Base-by-base conservation (phyloP, 148 eudicot genomes). In the Simmondsia chinensis region DNA sequence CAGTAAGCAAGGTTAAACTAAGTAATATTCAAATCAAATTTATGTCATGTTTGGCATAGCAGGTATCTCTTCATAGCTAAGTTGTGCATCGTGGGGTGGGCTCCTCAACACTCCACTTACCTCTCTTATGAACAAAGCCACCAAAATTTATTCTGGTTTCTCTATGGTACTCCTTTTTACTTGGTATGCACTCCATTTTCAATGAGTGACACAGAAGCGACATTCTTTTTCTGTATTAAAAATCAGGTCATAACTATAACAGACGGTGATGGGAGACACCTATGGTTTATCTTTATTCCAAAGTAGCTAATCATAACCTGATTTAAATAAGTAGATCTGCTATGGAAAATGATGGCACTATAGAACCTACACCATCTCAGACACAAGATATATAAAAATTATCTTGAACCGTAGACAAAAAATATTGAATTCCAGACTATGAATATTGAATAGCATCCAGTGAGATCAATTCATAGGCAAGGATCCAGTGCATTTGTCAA, bases 131-230 rank as follows among this genome's bases (percentile, higher is more conserved):
- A 27, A 35, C 64, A 56, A 70, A 54, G 65, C 55, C 47, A 57
- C 29, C 65, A 45, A 61, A 36, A 56, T 2, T 20, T 14, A 29
- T 24, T 19, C 52, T 24, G 14, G 49, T 27, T 27, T 52, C 48
- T 56, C 33, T 48, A n/a, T 27, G 24, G 48, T 32, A 27, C 43
- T 39, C 4, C 9, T 54, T 46, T 46, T 51, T 48, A 32, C 68
- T 68, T 68, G 21, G 62, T 56, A 61, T 56, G 43, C 50, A 68
- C 73, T 68, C 62, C 28, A 61, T 33, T 49, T 39, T 5, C 49
- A 23, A 41, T 44, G 68, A 68, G 68, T 68, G 73, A 46, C 56
- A 39, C 47, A 35, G 45, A 68, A 68, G 73, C 63, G 50, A 61
- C 27, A 53, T 47, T 48, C n/a, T 9, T 28, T 32, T 19, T 46